Evolutionary conservation across 495 filamentous ascomycete genomes (phyloP).

Genomic region (Aspergillus sparsus): DNA sequence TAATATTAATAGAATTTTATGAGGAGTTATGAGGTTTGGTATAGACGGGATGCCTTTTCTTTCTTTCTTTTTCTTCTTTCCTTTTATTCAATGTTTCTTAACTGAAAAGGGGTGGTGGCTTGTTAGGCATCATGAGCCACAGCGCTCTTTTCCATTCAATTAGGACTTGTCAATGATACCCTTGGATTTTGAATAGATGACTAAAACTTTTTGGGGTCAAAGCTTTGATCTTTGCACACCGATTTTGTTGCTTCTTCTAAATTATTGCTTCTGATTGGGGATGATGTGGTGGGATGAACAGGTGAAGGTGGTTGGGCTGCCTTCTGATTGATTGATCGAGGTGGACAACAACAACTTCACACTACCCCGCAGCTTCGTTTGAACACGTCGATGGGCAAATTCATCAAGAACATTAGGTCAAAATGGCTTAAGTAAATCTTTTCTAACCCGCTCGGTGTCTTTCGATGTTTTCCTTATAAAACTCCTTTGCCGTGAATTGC

Average conservation of each 20-base stretch:
- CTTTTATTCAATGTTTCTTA: not conserved
- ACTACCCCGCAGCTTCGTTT: not conserved
- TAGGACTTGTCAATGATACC: slow-evolving; percentile 22
- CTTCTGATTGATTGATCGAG: not conserved
- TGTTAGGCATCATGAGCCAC: too few relatives aligned
- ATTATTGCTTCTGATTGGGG: not conserved
- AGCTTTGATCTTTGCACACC: not conserved
- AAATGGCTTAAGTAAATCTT: not conserved
- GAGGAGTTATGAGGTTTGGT: slow-evolving; percentile 5
- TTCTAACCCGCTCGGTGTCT: not conserved
- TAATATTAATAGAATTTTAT: slow-evolving; percentile 3
- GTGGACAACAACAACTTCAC: not conserved
- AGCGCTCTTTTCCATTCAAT: not conserved
- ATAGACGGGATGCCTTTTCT: not conserved
- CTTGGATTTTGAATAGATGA: slow-evolving; percentile 4
- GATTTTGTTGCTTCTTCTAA: not conserved
- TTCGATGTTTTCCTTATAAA: not conserved
- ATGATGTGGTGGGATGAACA: too few relatives aligned
- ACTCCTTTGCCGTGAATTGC: too few relatives aligned
- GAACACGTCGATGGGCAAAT: not conserved
- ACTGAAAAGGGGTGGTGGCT: too few relatives aligned
- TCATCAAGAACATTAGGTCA: not conserved
- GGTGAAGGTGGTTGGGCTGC: not conserved
- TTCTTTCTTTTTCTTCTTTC: not conserved
- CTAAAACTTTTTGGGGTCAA: not conserved